Base-by-base conservation (phyloP, 768 basidiomycete species). In the Xanthoconium purpureum region DNA sequence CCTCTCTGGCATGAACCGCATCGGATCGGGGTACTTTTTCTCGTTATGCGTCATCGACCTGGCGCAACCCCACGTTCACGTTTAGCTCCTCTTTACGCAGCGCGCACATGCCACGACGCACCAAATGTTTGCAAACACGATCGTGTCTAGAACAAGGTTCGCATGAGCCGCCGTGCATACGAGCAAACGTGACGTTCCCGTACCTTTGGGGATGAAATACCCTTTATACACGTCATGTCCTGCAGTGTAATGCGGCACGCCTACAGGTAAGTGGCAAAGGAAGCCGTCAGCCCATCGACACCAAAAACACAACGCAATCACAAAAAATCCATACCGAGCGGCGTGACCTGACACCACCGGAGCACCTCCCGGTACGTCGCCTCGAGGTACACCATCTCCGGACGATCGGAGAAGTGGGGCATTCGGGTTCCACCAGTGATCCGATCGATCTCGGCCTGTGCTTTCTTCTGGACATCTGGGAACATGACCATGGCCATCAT, bases 11-110 rank as follows among this genome's bases (percentile, higher is more conserved):
- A 60, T 64, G 48, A 66, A 68, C 12, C 37, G 52, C 57, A 59
- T 62, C 20, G 63, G 56, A 18, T 63, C 60, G 2, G 61, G 64
- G 46, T 67, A 69, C 43, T 62, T 61, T 20, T 14, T 13, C n/a
- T 64, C 59, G 24, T 68, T 57, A 56, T 55, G 64, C 8, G 64
- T 63, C 70, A 68, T 72, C 30, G 60, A 63, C 71, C 70, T 66
- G 29, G 36, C 15, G 17, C 37, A 13, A 17, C 24, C 24, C 24
- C 33, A 35, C 44, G 44, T 29, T n/a, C 28, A 46, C 14, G 24
- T 9, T 38, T 2, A 38, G 37, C 37, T 9, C 33, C 33, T 9
- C 8, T 12, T 35, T 15, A 46, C 43, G 20, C 38, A 5, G 12
- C 38, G 12, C 38, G 43, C 5, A 20, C 44, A 42, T 18, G 40